Percentiles rank a stretch among this genome's conserved stretches.
Conservation (phyloP, 2,329 filamentous ascomycete species). For the Scytalidium sp. region DNA sequence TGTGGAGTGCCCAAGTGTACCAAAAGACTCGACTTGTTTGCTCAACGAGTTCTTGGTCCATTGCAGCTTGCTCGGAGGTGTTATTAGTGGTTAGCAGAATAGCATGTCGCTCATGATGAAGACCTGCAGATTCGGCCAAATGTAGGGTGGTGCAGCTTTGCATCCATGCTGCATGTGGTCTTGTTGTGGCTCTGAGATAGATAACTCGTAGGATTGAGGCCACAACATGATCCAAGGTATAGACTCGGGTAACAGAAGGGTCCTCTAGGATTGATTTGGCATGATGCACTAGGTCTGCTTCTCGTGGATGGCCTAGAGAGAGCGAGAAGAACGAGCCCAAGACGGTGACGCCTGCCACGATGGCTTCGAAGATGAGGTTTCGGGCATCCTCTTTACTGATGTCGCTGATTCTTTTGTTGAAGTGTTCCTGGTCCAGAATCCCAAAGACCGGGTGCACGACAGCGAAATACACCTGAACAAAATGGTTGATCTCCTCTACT, state of each 20-base stretch:
- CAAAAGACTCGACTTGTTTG: constrained; percentile 17
- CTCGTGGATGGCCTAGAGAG: constrained; percentile 12
- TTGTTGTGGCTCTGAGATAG: constrained; percentile 6
- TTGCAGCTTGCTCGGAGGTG: not conserved
- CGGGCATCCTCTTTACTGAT: constrained; percentile 24
- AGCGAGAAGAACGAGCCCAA: constrained; percentile 24
- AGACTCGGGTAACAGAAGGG: constrained; percentile 10
- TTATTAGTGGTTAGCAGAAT: constrained; percentile 10
- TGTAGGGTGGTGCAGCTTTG: constrained; percentile 8
- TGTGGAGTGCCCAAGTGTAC: constrained; percentile 23
- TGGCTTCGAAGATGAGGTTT: constrained; percentile 26
- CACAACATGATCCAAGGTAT: constrained; percentile 4
- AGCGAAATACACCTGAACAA: constrained; percentile 20
- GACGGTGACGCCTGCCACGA: constrained; percentile 23
- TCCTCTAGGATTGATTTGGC: constrained; percentile 9
- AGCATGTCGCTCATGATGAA: constrained; percentile 14
- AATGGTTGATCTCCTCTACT: constrained; percentile 17
- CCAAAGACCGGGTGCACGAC: constrained; percentile 25
- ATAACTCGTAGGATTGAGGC: constrained; percentile 5
- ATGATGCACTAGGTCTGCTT: constrained; percentile 15
- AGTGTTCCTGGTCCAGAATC: constrained; percentile 19
- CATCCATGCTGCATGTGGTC: constrained; percentile 9
- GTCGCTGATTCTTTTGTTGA: constrained; percentile 18
- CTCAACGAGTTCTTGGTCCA: constrained; percentile 9
- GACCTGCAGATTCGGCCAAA: constrained; percentile 6